Evolutionary conservation across 2,329 filamentous ascomycete genomes (phyloP), one percentile per base, ranked within the genome.

Genomic region (Trichoderma citrinoviride): DNA sequence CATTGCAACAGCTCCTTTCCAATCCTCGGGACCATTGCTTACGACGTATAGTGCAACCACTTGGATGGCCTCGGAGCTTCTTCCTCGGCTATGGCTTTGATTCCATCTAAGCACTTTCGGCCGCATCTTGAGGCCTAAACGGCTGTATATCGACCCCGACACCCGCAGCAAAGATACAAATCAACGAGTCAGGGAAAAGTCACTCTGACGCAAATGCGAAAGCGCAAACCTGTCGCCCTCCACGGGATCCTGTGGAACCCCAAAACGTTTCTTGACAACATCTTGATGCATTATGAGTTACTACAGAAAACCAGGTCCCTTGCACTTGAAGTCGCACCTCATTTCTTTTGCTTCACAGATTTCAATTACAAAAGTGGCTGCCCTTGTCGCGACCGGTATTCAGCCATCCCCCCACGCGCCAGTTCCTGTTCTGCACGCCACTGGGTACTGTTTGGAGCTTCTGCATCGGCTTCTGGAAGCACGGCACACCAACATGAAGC

Each of bases 401-500:
- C 47, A 61, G 47, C 58, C 47, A 37, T 52, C 46, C 64, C 64
- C 64, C 56, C 64, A 56, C 62, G 62, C 46, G 46, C 40, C 52
- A 37, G 46, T 29, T 52, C n/a, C 40, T 21, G 21, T 27, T 12
- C 33, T 57, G 60, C 58, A 57, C 41, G 37, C 60, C 47, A 49
- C 29, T 41, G 33, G 58, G 46, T 61, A 41, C 52, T 23, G 27
- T 29, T 29, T 50, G 53, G 47, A 46, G 44, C 47, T 65, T 65
- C 64, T 56, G 64, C 64, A 66, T 58, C 64, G 57, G 64, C 64
- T 66, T 66, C 64, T 66, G 64, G 64, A 66, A 66, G 64, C 52
- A 66, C 60, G 58, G 61, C 64, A 64, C 64, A 54, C 60, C 60
- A 50, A 65, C 52, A 57, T 64, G 37, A 52, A 37, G 53, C 29